phyloP scores from a whole-genome alignment of 352 stramenopile species.

The Globisporangium paroecandrum region DNA sequence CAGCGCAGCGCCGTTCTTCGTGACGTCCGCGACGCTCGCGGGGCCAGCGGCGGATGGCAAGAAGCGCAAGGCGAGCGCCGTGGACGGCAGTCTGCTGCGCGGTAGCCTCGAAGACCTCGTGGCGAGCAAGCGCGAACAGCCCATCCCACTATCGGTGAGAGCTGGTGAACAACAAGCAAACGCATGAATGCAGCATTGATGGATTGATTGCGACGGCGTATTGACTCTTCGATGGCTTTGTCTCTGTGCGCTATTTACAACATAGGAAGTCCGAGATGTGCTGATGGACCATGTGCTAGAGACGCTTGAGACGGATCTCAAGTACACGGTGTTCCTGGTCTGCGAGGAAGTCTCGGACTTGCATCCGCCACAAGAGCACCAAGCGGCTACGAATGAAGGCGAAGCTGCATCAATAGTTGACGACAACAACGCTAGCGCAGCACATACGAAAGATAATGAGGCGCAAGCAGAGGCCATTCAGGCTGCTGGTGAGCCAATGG shows the following conservation, averaged over 20 bases:
- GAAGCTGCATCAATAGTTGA: not conserved
- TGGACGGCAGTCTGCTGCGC: conserved; percentile 23
- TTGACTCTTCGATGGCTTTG: not conserved
- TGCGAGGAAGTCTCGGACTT: conserved; percentile 71
- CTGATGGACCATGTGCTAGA: conserved; percentile 66
- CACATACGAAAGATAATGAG: not conserved
- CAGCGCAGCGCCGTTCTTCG: conserved; percentile 36
- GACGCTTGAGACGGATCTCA: conserved; percentile 52
- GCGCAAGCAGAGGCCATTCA: not conserved
- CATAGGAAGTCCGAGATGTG: conserved; percentile 59
- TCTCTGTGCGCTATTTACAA: not conserved
- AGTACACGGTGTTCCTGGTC: conserved; percentile 62
- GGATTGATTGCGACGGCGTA: not conserved
- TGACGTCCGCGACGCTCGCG: conserved; percentile 31
- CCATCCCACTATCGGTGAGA: conserved; percentile 36
- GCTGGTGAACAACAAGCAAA: not conserved
- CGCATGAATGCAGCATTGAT: not conserved
- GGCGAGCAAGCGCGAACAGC: conserved; percentile 27
- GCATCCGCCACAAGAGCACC: conserved; percentile 10
- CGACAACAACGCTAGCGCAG: no score
- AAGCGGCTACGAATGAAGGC: not conserved
- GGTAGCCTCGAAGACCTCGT: conserved; percentile 40
- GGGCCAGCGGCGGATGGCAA: conserved; percentile 2
- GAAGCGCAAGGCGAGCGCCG: conserved; percentile 30
- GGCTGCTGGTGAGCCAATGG: conserved; percentile 5